Conservation (phyloP, 1,284 basidiomycete genomes). For the Pterulicium gracile region DNA sequence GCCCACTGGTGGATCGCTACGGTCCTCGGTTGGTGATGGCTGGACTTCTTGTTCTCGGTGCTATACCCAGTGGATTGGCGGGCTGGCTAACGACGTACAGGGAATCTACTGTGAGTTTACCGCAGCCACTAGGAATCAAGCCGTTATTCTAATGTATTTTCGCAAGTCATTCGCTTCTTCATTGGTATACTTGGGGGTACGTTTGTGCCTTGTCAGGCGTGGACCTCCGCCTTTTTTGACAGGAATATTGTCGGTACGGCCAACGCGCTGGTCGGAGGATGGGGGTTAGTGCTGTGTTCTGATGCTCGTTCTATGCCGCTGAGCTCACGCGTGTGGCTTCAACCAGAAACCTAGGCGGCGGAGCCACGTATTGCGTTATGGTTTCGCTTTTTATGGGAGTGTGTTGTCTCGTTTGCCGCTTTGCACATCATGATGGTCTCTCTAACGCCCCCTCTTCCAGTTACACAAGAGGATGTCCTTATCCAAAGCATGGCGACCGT, state of each 20-base stretch:
- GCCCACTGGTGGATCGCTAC: slow-evolving; percentile 47
- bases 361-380: slow-evolving; percentile 50
- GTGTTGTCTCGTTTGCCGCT: no score
- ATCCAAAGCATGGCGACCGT: slow-evolving; percentile 44
- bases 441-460: slow-evolving; percentile 17
- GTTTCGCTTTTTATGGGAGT: slow-evolving; percentile 44
- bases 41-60: slow-evolving; percentile 41
- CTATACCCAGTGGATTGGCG: slow-evolving; percentile 54
- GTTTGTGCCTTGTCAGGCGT: slow-evolving; percentile 47
- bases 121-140: slow-evolving; percentile 27
- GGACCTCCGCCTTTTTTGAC: slow-evolving; percentile 54
- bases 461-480: slow-evolving; percentile 25
- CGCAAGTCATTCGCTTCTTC: slow-evolving; percentile 16
- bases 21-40: slow-evolving; percentile 58
- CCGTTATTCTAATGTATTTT: not conserved
- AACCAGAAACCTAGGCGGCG: not conserved
- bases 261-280: slow-evolving; percentile 41
- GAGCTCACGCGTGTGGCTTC: slow-evolving; percentile 4
- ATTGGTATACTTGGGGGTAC: slow-evolving; percentile 45
- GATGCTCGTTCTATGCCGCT: not conserved
- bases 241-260: slow-evolving; percentile 47
- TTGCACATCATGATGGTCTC: no score
- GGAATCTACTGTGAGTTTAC: slow-evolving; percentile 42
- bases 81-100: slow-evolving; percentile 34
- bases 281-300: slow-evolving; percentile 31